phyloP scores from a whole-genome alignment of 2,329 filamentous ascomycete genomes.

The Sporothrix sp. region DNA sequence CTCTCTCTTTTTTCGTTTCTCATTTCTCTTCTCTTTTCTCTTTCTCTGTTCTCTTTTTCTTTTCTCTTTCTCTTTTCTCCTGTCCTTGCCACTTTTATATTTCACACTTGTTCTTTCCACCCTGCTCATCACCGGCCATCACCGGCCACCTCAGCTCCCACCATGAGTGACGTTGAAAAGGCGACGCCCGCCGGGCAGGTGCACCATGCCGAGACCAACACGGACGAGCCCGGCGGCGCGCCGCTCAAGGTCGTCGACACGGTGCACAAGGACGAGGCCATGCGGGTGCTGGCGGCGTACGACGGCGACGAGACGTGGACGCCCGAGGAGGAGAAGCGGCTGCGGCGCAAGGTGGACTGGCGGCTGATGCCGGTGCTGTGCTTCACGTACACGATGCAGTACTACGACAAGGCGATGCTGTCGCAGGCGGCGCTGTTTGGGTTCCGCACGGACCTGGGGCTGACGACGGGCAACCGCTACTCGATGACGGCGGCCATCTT shows the following conservation, averaged over 20 bases:
- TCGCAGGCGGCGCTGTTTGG: slow-evolving; percentile 32
- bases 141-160: background rate
- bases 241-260: slow-evolving; percentile 5
- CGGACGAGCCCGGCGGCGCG: background rate
- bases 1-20: background rate
- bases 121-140: background rate
- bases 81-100: background rate
- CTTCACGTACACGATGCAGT: slow-evolving; percentile 14
- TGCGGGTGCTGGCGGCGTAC: slow-evolving; percentile 8
- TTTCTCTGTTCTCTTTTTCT: background rate
- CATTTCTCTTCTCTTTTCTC: background rate
- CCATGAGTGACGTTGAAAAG: slow-evolving; percentile 1
- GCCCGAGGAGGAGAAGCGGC: slow-evolving; percentile 6
- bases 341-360: slow-evolving; percentile 30
- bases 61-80: background rate
- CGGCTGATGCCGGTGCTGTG: slow-evolving; percentile 35
- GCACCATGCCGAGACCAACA: background rate
- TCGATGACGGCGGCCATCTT: slow-evolving; percentile 36
- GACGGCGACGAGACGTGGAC: slow-evolving; percentile 6
- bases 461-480: slow-evolving; percentile 33
- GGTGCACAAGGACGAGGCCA: slow-evolving; percentile 9
- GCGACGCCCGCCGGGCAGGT: background rate
- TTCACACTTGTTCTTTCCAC: background rate
- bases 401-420: slow-evolving; percentile 15
- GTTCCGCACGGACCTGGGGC: slow-evolving; percentile 30